Evolutionary conservation across 345 rosid species (phyloP), one percentile per base, ranked within the genome.

Genomic region (Microthlaspi erraticum): DNA sequence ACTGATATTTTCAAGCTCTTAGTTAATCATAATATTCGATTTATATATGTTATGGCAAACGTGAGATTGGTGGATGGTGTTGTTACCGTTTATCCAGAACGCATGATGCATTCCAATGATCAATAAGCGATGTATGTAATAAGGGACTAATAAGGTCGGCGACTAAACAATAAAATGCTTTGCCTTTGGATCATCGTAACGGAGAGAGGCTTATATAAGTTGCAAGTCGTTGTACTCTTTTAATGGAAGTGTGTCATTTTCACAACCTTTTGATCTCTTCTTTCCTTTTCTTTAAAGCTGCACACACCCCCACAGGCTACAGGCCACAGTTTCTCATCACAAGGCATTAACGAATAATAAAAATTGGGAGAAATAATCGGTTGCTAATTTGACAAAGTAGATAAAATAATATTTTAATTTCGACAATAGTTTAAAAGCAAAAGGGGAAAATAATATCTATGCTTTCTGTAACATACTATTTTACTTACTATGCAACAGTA

Each of bases 231-330:
- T 42, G 0, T 53, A 54, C 59, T 37, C 46, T 73, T 64, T 37
- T 38, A 49, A 38, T 65, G 53, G n/a, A 58, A 39, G 60, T 73
- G 45, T 20, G 78, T 74, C 78, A 51, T 74, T 74, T 74, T 74
- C 78, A 66, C 26, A 50, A 74, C 49, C 73, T 74, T 73, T 50
- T 49, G 31, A 51, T 74, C 60, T 17, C 44, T 32, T 55, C 54
- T 64, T 64, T 51, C 44, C 41, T 39, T 56, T 59, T 48, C 58
- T 38, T 31, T 57, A 39, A 57, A 63, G 54, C 46, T 66, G 23
- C 48, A 66, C 53, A 66, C 52, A 39, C 10, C 19, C 31, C 57
- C n/a, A n/a, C n/a, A n/a, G n/a, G n/a, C n/a, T n/a, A n/a, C n/a
- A n/a, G 23, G 23, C 29, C 60, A 60, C 34, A 65, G 48, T 49